Conservation (phyloP, 2,329 filamentous ascomycete species). For the Dothiorella sarmentorum region DNA sequence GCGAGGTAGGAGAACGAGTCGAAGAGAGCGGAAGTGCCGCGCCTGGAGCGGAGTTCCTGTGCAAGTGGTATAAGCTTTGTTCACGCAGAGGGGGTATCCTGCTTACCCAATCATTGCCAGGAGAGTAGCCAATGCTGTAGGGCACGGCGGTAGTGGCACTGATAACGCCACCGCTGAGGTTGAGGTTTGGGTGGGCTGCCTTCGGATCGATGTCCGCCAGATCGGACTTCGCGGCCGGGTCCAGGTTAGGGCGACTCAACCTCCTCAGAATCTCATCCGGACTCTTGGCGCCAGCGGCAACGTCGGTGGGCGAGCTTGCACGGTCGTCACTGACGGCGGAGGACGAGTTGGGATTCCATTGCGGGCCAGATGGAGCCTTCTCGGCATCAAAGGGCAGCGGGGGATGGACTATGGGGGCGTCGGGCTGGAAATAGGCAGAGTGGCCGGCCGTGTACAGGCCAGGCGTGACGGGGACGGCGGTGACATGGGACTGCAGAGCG, state of each 20-base stretch:
- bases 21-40: slow-evolving; percentile 86
- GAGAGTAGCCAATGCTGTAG: slow-evolving; percentile 54
- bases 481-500: slow-evolving; percentile 37
- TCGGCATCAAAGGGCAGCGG: slow-evolving; percentile 31
- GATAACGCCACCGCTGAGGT: slow-evolving; percentile 60
- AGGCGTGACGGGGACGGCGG: slow-evolving; percentile 43
- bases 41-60: slow-evolving; percentile 71
- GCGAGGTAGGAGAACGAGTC: slow-evolving; percentile 87
- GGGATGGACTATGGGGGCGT: slow-evolving; percentile 21
- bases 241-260: slow-evolving; percentile 45
- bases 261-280: slow-evolving; percentile 52
- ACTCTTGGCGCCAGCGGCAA: slow-evolving; percentile 44
- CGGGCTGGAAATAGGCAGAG: slow-evolving; percentile 37
- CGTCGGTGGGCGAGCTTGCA: slow-evolving; percentile 38
- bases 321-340: slow-evolving; percentile 27
- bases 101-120: slow-evolving; percentile 55
- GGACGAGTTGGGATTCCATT: slow-evolving; percentile 38
- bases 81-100: background rate
- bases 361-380: slow-evolving; percentile 31
- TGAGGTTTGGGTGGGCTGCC: slow-evolving; percentile 54
- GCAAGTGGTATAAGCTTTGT: background rate
- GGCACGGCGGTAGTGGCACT: slow-evolving; percentile 63
- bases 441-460: slow-evolving; percentile 36
- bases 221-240: slow-evolving; percentile 36
- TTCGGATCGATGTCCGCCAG: slow-evolving; percentile 52